Conservation (phyloP, 805 yeast genomes). For the Candida manassasensis region DNA sequence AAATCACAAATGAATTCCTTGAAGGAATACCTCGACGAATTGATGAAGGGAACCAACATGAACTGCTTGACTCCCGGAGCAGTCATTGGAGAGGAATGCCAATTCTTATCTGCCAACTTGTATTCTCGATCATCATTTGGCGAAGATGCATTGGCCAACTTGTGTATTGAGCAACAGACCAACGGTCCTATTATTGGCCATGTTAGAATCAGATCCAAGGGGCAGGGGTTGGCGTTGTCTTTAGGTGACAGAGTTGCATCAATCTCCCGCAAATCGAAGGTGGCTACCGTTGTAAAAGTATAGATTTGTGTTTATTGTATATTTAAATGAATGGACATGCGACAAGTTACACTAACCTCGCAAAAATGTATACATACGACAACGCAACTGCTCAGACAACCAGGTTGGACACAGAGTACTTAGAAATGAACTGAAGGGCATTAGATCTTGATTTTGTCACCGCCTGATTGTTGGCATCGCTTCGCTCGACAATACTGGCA, state of each 20-base stretch:
- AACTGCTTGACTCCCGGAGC: slow-evolving; percentile 89
- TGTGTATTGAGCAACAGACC: slow-evolving; percentile 81
- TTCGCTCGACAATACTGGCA: slow-evolving; percentile 14
- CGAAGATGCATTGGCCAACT: slow-evolving; percentile 94
- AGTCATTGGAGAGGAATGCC: slow-evolving; percentile 82
- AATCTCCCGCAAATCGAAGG: slow-evolving; percentile 51
- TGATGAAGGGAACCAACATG: slow-evolving; percentile 87
- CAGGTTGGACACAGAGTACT: slow-evolving; percentile 1
- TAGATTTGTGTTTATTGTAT: neutral
- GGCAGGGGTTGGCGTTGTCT: slow-evolving; percentile 93
- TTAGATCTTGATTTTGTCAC: slow-evolving; percentile 7
- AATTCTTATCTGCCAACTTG: slow-evolving; percentile 88
- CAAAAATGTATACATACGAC: neutral
- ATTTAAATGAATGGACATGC: neutral
- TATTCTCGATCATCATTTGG: slow-evolving; percentile 93
- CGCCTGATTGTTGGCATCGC: slow-evolving; percentile 10
- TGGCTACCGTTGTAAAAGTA: slow-evolving; percentile 9
- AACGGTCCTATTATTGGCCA: slow-evolving; percentile 84
- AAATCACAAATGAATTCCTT: slow-evolving; percentile 62
- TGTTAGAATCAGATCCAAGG: slow-evolving; percentile 93
- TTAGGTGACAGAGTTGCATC: slow-evolving; percentile 92
- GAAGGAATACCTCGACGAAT: slow-evolving; percentile 70
- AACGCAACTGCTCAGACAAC: neutral
- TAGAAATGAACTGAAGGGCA: slow-evolving; percentile 1
- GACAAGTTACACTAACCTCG: neutral